Conservation (phyloP, 1,139 yeast species). For the Geotrichum candidum region DNA sequence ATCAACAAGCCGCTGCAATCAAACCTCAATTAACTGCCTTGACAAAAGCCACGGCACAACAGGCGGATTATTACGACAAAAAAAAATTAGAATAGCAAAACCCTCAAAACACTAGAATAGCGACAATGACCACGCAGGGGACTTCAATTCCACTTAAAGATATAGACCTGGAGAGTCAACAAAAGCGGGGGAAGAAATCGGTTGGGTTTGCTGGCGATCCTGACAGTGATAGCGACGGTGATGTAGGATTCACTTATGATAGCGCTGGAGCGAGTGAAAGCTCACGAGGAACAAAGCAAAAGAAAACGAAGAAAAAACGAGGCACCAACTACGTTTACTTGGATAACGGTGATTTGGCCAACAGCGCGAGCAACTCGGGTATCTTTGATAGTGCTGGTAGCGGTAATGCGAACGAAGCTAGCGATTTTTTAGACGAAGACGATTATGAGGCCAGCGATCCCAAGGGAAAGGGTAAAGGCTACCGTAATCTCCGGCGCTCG, state of each 20-base stretch:
- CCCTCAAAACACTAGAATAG: too few relatives aligned
- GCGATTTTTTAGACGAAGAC: neutral
- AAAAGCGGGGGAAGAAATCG: neutral
- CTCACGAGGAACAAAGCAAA: neutral
- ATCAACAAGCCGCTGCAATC: too few relatives aligned
- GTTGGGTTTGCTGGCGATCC: constrained; percentile 1
- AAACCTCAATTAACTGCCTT: too few relatives aligned
- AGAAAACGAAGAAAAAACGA: neutral
- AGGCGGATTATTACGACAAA: too few relatives aligned
- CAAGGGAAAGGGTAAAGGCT: constrained; percentile 4
- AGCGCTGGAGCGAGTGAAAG: neutral
- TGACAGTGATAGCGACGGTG: neutral
- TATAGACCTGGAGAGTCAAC: constrained; percentile 4
- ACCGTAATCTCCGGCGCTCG: neutral
- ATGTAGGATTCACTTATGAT: neutral
- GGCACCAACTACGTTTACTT: constrained; percentile 2
- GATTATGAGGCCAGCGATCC: neutral
- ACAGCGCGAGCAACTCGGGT: neutral
- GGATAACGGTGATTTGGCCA: constrained; percentile 6
- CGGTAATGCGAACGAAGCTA: neutral
- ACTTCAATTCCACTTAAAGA: constrained; percentile 2
- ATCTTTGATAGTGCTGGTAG: neutral
- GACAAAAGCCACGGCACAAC: too few relatives aligned
- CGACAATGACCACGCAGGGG: neutral
- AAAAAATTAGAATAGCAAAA: too few relatives aligned